Base-by-base conservation (phyloP, 2,329 filamentous ascomycete species). In the Hymenoscyphus albidus region DNA sequence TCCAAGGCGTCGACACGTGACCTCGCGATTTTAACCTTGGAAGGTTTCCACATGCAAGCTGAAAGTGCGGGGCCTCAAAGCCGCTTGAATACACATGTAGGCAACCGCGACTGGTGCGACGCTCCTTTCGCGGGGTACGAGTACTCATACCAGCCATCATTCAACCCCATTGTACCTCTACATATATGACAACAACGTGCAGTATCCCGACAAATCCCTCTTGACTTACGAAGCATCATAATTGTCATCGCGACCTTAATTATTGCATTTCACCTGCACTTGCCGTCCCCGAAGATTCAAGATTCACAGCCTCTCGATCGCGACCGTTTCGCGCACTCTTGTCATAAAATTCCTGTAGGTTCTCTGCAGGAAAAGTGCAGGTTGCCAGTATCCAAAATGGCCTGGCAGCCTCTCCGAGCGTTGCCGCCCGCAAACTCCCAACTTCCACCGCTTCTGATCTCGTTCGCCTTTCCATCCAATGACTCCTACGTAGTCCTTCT, bases 371-470 rank as follows among this genome's bases (percentile, higher is more conserved):
- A 35, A 61, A n/a, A 62, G 32, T 38, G 3, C 35, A 35, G 35
- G 35, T 35, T 10, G 14, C 31, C 58, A 64, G 38, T n/a, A 73
- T 72, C 31, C 58, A 64, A 40, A 22, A 73, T 73, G 71, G 58
- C 65, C 39, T 74, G 73, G 73, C 67, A 65, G 42, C 69, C 71
- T 27, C 67, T 74, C 5, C 39, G 51, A 31, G 18, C 71, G 40
- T 69, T 66, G 18, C 12, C 48, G 35, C 63, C 65, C 62, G 69
- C 66, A 39, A 61, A 61, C 39, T 63, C 76, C 13, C 76, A 77
- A 18, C 70, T 87, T 5, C 89, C 89, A 12, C 79, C 82, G 44
- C 80, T 93, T 7, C 80, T 93, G 40, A 80, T 90, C 55, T 89
- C 89, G 66, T 79, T 83, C 22, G 72, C 76, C 35, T 86, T 89